Conservation (phyloP, 2,329 filamentous ascomycete genomes). For the Cordyceps militaris region DNA sequence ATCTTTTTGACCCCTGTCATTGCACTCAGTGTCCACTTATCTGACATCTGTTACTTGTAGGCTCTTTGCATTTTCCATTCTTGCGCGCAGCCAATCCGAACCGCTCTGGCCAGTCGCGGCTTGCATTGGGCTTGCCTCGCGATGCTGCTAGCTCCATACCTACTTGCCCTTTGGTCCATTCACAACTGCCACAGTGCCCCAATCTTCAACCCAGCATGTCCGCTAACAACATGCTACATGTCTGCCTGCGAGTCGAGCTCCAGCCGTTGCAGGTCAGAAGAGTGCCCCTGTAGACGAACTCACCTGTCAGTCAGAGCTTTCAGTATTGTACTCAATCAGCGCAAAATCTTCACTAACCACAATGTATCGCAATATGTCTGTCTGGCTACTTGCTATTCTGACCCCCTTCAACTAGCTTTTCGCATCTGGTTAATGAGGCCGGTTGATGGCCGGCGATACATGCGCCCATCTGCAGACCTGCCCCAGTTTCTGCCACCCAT, state of each 20-base stretch:
- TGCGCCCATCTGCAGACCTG: constrained; percentile 6
- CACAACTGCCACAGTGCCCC: neutral
- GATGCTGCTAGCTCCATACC: neutral
- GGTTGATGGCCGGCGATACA: constrained; percentile 11
- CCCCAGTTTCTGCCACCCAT: constrained; percentile 10
- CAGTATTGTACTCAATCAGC: neutral
- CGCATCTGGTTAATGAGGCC: constrained; percentile 11
- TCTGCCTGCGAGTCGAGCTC: neutral
- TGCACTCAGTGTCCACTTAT: neutral
- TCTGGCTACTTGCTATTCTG: neutral
- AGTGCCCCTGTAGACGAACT: neutral
- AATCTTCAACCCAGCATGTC: neutral
- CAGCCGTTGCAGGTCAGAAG: neutral
- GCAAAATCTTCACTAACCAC: neutral
- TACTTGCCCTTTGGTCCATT: constrained; percentile 4
- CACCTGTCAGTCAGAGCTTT: neutral
- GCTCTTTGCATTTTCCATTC: neutral
- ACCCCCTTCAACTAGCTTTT: constrained; percentile 1
- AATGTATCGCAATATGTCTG: neutral
- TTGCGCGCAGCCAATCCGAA: constrained; percentile 4
- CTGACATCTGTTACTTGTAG: constrained; percentile 17
- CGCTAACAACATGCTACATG: neutral
- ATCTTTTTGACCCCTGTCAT: constrained; percentile 16
- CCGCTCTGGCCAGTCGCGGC: constrained; percentile 3
- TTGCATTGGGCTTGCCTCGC: constrained; percentile 11